Evolutionary conservation across 768 basidiomycete genomes (phyloP).

Genomic region (Termitomyces bulborhizus): DNA sequence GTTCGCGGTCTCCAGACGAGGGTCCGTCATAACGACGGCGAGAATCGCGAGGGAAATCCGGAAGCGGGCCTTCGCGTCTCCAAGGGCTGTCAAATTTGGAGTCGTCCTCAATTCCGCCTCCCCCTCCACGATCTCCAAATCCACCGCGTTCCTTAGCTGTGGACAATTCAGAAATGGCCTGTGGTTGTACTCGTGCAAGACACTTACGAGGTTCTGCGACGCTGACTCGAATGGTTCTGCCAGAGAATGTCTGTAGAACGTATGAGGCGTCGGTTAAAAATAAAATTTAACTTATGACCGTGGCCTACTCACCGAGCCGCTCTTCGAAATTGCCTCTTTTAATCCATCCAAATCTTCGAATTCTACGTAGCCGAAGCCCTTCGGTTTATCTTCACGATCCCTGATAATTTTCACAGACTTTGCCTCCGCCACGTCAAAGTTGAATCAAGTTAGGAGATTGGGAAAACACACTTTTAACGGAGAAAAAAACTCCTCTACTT

Average conservation of each 20-base stretch:
- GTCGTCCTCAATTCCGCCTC: constrained; percentile 52
- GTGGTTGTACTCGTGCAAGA: background rate
- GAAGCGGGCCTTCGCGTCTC: constrained; percentile 84
- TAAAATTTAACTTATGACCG: background rate
- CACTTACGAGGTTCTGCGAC: constrained; percentile 94
- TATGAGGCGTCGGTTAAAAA: background rate
- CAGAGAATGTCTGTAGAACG: constrained; percentile 52
- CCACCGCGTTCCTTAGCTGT: constrained; percentile 72
- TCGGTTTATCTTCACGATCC: constrained; percentile 90
- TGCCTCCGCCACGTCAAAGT: constrained; percentile 34
- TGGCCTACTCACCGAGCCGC: constrained; percentile 50
- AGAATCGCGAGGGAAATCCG: constrained; percentile 58
- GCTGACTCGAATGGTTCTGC: constrained; percentile 80
- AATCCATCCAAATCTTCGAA: constrained; percentile 83
- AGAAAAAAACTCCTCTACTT: constrained; percentile 77
- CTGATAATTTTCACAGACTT: constrained; percentile 90
- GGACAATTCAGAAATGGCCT: constrained; percentile 7
- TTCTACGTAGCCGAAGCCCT: constrained; percentile 98
- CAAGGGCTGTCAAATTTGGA: constrained; percentile 80
- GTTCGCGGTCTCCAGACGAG: constrained; percentile 30
- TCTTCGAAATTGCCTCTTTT: constrained; percentile 74
- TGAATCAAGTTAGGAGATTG: background rate
- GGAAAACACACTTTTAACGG: constrained; percentile 44
- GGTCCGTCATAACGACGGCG: constrained; percentile 64
- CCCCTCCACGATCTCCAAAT: constrained; percentile 31